Conservation (phyloP, 1,284 basidiomycete species). For the Trichosporon sp. region DNA sequence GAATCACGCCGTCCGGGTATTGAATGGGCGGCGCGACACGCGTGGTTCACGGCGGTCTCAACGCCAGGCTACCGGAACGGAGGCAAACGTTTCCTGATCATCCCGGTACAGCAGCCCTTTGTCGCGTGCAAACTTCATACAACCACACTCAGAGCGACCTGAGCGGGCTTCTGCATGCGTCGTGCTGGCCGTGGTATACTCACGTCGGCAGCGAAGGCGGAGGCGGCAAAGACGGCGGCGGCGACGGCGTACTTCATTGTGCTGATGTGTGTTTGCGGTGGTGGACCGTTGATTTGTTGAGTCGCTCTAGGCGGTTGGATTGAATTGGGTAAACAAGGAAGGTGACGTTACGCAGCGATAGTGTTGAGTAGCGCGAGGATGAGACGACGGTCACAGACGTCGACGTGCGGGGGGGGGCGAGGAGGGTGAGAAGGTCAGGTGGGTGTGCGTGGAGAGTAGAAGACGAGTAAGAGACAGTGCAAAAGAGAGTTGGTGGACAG, state of each 20-base stretch:
- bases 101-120: neutral
- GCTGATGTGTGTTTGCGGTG: neutral
- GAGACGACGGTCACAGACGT: conserved; percentile 23
- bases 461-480: conserved; percentile 15
- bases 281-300: neutral
- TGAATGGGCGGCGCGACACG: conserved; percentile 9
- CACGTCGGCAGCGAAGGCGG: conserved; percentile 27
- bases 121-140: conserved; percentile 6
- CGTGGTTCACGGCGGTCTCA: neutral
- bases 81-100: conserved; percentile 13
- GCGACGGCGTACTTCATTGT: conserved; percentile 33
- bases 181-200: conserved; percentile 19
- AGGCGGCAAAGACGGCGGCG: conserved; percentile 25
- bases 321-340: conserved; percentile 23
- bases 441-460: neutral
- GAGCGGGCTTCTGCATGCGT: conserved; percentile 3
- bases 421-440: neutral
- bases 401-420: conserved; percentile 14
- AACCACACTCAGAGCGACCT: neutral
- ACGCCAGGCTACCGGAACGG: conserved; percentile 8
- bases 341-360: conserved; percentile 22
- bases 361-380: conserved; percentile 16
- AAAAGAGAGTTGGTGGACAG: conserved; percentile 17
- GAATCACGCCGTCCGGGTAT: neutral
- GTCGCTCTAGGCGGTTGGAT: neutral